phyloP scores from a whole-genome alignment of 306 rosid species.

The Sphenostylis stenocarpa region DNA sequence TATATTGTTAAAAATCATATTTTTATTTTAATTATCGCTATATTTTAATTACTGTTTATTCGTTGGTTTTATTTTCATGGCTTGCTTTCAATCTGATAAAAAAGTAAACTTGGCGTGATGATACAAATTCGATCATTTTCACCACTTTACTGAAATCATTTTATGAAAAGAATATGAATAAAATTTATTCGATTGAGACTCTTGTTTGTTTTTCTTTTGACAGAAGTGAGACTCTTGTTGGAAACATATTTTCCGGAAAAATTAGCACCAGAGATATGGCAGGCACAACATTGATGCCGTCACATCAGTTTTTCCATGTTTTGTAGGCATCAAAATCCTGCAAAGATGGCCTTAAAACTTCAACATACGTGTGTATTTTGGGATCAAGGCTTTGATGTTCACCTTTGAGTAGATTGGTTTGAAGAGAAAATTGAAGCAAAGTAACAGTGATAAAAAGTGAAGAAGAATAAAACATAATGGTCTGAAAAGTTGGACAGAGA shows the following conservation, averaged over 20 bases:
- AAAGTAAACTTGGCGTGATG: not conserved
- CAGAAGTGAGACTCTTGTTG: not conserved
- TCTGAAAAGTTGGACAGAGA: not conserved
- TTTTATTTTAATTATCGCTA: no score
- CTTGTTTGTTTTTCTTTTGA: not conserved
- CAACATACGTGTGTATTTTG: slow-evolving; percentile 14
- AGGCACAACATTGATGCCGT: slow-evolving; percentile 32
- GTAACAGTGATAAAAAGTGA: not conserved
- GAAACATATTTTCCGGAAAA: not conserved
- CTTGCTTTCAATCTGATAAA: not conserved
- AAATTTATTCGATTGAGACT: not conserved
- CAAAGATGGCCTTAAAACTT: slow-evolving; percentile 30
- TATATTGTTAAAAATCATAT: no score
- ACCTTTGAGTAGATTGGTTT: slow-evolving; percentile 2
- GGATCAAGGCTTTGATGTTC: slow-evolving; percentile 20
- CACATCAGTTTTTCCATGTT: slow-evolving; percentile 38
- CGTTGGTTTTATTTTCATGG: not conserved
- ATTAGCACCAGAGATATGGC: slow-evolving; percentile 16
- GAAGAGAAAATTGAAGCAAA: slow-evolving; percentile 3
- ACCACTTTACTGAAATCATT: not conserved
- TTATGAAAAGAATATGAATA: not conserved
- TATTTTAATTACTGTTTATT: not conserved
- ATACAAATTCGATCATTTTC: not conserved
- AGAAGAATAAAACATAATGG: not conserved
- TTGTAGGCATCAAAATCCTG: slow-evolving; percentile 31